phyloP scores from a whole-genome alignment of 2,329 filamentous ascomycete genomes.

The Fusarium buxicola region DNA sequence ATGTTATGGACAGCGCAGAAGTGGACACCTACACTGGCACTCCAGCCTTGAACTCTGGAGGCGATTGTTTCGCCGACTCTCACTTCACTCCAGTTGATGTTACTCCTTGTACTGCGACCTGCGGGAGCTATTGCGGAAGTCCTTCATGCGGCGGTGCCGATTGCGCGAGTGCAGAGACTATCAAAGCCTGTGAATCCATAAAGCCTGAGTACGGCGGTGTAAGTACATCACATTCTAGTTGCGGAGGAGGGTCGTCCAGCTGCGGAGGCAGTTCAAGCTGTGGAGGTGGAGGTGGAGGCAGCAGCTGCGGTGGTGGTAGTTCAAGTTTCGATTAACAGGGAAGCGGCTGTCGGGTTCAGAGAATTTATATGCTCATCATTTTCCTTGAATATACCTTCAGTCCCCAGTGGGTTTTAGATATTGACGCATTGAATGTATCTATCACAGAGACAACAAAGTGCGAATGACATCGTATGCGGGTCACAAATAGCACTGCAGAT shows the following conservation, averaged over 20 bases:
- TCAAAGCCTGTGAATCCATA: too few relatives aligned
- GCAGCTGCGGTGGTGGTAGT: constrained; percentile 27
- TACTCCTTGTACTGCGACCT: constrained; percentile 6
- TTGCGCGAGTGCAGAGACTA: constrained; percentile 30
- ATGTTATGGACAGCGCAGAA: background rate
- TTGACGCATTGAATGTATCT: too few relatives aligned
- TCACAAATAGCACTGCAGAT: too few relatives aligned
- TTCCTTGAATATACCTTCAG: too few relatives aligned
- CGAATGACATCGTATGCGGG: too few relatives aligned
- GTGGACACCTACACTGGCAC: constrained; percentile 11
- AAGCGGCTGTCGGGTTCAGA: too few relatives aligned
- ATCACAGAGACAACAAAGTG: too few relatives aligned
- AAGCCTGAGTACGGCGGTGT: constrained; percentile 15
- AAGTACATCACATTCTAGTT: constrained; percentile 6
- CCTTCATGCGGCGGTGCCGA: constrained; percentile 15
- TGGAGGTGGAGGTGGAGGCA: constrained; percentile 4
- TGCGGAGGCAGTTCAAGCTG: constrained; percentile 25
- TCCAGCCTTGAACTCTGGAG: constrained; percentile 13
- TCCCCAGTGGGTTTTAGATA: too few relatives aligned
- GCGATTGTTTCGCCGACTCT: constrained; percentile 24
- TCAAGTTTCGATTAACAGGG: constrained; percentile 17
- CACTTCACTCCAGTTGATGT: constrained; percentile 26
- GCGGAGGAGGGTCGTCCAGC: background rate
- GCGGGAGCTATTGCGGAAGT: constrained; percentile 34
- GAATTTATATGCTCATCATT: too few relatives aligned